Evolutionary conservation across 768 basidiomycete genomes (phyloP), one percentile per base, ranked within the genome.

Genomic region (Xanthoconium purpureum): DNA sequence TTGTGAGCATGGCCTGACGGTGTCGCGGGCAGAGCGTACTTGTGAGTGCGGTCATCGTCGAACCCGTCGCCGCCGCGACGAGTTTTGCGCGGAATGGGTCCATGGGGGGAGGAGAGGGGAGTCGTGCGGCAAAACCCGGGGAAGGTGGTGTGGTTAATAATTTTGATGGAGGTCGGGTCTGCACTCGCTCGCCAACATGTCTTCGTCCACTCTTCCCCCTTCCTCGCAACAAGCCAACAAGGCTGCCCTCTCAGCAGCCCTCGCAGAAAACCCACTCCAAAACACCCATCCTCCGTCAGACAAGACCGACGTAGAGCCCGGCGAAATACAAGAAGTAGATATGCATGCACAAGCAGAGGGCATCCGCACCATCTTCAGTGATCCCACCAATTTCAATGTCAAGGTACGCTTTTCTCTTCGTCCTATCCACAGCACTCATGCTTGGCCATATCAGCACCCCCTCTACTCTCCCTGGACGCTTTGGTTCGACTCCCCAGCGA

Each of bases 401-500:
- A 98, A 98, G 80, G 96, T 95, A 47, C 45, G 68, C 66, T 24
- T 56, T 24, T 24, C 47, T 46, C 36, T 36, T 45, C 38, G 9
- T 56, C 9, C 39, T 10, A 1, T 44, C 15, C 45, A 11, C 24
- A 13, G 30, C 20, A 12, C 58, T 56, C 33, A 65, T 40, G 42
- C 55, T 9, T 38, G 3, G 43, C 36, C 44, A 50, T 30, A 45
- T 36, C 63, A 97, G 94, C 94, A 98, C 69, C 94, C 94, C 13
- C 83, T 98, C 43, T 96, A 85, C 73, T 94, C 94, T 30, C 80
- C 89, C 10, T 97, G 95, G 95, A 98, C 94, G 8, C 85, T 99
- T 30, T 98, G 94, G 94, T 99, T 98, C 71, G 96, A 98, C 71
- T 96, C 95, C 36, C 92, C 92, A 0, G 81, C 85, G 43, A 93